A percentile compares a stretch with the other conserved stretches of the same genome.
Evolutionary conservation across 1,284 basidiomycete genomes (phyloP).

Genomic region (Malassezia equina): DNA sequence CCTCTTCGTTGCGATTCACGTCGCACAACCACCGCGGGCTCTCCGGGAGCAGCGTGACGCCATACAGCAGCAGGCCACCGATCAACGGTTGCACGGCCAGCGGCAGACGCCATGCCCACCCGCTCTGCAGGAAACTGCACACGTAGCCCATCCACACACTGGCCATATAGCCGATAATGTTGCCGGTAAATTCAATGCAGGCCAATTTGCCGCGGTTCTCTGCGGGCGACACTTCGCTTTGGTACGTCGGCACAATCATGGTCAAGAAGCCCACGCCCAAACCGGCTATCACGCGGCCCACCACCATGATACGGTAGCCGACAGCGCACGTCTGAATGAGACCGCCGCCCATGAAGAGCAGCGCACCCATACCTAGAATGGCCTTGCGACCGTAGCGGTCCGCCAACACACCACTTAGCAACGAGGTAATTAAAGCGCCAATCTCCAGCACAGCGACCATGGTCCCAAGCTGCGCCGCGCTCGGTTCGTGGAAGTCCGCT

Average conservation of each 20-base stretch:
- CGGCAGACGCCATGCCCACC: slow-evolving; percentile 50
- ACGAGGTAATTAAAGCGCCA: slow-evolving; percentile 67
- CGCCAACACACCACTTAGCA: slow-evolving; percentile 76
- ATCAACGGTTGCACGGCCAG: slow-evolving; percentile 56
- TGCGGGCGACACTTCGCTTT: slow-evolving; percentile 89
- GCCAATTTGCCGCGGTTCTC: slow-evolving; percentile 60
- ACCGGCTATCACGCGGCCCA: slow-evolving; percentile 77
- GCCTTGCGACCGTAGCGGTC: slow-evolving; percentile 77
- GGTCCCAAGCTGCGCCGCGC: slow-evolving; percentile 57
- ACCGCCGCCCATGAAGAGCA: slow-evolving; percentile 79
- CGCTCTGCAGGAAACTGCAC: slow-evolving; percentile 60
- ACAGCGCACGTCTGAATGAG: slow-evolving; percentile 76
- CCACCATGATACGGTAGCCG: slow-evolving; percentile 74
- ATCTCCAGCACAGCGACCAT: slow-evolving; percentile 72
- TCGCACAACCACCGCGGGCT: slow-evolving; percentile 92
- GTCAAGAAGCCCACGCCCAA: slow-evolving; percentile 79
- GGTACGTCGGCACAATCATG: slow-evolving; percentile 94
- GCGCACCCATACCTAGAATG: slow-evolving; percentile 75
- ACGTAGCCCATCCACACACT: slow-evolving; percentile 76
- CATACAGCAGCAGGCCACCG: slow-evolving; percentile 68
- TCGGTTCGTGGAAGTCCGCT: slow-evolving; percentile 57
- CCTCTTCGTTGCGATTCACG: slow-evolving; percentile 71
- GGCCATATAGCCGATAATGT: slow-evolving; percentile 81
- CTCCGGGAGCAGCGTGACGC: slow-evolving; percentile 80
- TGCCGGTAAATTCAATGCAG: slow-evolving; percentile 86